Base-by-base conservation (phyloP, 1,284 basidiomycete species). In the Marasmius sp. region DNA sequence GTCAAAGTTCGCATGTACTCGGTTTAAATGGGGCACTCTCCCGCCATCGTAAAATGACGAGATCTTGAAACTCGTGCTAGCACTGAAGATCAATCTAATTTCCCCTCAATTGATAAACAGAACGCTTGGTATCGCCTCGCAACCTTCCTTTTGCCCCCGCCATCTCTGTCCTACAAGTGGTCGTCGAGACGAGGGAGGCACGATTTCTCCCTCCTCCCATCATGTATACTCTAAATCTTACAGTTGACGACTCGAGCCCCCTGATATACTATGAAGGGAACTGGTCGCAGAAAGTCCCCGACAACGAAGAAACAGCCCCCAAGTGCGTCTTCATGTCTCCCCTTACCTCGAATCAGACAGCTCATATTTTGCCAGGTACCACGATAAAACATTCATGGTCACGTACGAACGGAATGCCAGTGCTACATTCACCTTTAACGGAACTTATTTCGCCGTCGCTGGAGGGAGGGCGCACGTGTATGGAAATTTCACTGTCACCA, bases 381-480 rank as follows among this genome's bases (percentile, higher is more conserved):
- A 38, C 38, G 34, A n/a, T 18, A 12, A 54, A 20, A 37, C 52
- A 6, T n/a, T 18, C 16, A 54, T 36, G 12, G 34, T 54, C 7
- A 54, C 52, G 18, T 54, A 37, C 12, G 6, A 33, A 11, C 52
- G 14, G 38, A 54, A 54, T 38, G 93, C 93, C 9, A 95, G 88
- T 61, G 94, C 91, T 73, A 94, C 92, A 70, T 93, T 89, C 68
- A 87, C 83, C 68, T 86, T 82, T 64, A 95, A 76, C 27, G 50
- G 39, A 36, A 63, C 37, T 41, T 60, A 54, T 14, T 55, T 54
- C 11, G 38, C 27, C 3, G 16, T 54, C 16, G 16, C 33, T 36
- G 52, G 52, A 8, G 52, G 52, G 14, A 54, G 6, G n/a, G 10
- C 4, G n/a, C 4, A 12, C 9, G n/a, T 7, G 9, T 54, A 54